Percentiles rank a stretch among this genome's conserved stretches.
phyloP scores from a whole-genome alignment of 177 flowering plant species.

The Vitis hybrid region DNA sequence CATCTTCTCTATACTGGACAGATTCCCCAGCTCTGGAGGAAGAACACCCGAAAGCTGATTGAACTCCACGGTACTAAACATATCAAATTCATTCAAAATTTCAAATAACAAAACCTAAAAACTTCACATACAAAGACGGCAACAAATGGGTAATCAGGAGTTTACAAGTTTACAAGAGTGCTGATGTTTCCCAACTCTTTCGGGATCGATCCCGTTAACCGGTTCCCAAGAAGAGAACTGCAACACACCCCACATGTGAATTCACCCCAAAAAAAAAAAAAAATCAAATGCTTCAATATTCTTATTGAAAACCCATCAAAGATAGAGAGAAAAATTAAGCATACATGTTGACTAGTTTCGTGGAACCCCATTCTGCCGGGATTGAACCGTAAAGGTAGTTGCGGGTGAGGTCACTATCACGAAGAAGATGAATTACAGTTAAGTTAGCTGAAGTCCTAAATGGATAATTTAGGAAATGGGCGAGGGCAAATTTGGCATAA shows the following conservation, averaged over 20 bases:
- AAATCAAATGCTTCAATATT: not conserved
- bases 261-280: not conserved
- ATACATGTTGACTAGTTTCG: not conserved
- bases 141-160: not conserved
- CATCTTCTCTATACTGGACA: slow-evolving; percentile 47
- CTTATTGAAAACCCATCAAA: not conserved
- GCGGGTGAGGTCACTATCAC: slow-evolving; percentile 30
- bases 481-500: not conserved
- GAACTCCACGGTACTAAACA: slow-evolving; percentile 37
- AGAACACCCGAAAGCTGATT: slow-evolving; percentile 64
- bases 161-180: slow-evolving; percentile 45
- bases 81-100: not conserved
- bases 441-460: not conserved
- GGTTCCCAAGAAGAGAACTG: slow-evolving; percentile 54
- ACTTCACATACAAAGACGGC: too few species aligned
- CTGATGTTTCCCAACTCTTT: slow-evolving; percentile 43
- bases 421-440: not conserved
- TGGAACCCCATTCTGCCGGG: slow-evolving; percentile 18
- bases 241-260: slow-evolving; percentile 4
- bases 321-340: not conserved
- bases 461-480: not conserved
- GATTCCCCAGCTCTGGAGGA: slow-evolving; percentile 65
- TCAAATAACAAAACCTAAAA: too few species aligned
- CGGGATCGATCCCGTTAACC: slow-evolving; percentile 52
- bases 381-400: slow-evolving; percentile 39